These are phyloP conservation scores for Litchi chinensis DNA, from an alignment of 345 rosid genomes.

Conservation along the genomic window DNA sequence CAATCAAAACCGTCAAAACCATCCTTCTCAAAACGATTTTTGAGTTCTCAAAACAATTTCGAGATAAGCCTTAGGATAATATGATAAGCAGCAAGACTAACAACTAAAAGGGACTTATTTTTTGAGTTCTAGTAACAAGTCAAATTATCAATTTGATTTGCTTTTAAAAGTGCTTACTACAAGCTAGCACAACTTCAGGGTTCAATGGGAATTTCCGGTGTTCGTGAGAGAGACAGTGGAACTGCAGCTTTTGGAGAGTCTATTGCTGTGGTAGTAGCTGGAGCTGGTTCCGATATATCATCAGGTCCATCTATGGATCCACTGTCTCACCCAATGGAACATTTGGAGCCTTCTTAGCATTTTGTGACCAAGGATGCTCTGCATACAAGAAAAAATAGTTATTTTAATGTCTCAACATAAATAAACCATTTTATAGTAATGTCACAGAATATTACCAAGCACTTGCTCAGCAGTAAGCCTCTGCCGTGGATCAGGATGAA, in stretches of 20 bases:
- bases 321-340: constrained; percentile 91
- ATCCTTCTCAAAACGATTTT: background rate
- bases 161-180: too few relatives aligned
- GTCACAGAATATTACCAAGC: constrained; percentile 56
- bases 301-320: constrained; percentile 60
- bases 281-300: constrained; percentile 22
- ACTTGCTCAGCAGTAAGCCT: constrained; percentile 92
- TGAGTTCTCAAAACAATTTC: background rate
- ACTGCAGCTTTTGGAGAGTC: constrained; percentile 29
- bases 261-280: background rate
- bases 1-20: background rate
- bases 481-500: constrained; percentile 74
- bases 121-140: too few relatives aligned
- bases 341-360: constrained; percentile 86
- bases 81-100: background rate
- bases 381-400: constrained; percentile 13
- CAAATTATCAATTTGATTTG: background rate
- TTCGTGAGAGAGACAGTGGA: constrained; percentile 33
- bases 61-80: background rate
- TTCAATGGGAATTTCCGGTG: constrained; percentile 12
- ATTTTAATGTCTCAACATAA: background rate
- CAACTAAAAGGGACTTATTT: background rate
- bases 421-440: background rate
- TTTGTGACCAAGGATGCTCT: constrained; percentile 92
- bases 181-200: too few relatives aligned